Evolutionary conservation across 805 yeast genomes (phyloP).

Genomic region (Priceomyces melissophilus): DNA sequence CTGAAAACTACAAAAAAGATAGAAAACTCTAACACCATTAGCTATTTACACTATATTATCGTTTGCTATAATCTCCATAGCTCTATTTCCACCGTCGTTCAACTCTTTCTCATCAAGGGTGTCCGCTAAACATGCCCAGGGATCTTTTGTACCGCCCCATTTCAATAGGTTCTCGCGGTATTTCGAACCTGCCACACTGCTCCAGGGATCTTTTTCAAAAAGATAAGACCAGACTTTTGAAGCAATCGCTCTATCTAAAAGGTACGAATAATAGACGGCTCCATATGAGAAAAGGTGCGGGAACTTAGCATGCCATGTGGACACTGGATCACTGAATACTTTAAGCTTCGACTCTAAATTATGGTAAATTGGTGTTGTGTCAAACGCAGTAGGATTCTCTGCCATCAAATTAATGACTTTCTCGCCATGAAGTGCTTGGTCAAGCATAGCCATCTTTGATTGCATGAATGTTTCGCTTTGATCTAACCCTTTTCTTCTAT

Average conservation of each 20-base stretch:
- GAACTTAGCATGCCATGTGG: constrained; percentile 92
- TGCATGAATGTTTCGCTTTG: constrained; percentile 81
- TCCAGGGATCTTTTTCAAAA: constrained; percentile 68
- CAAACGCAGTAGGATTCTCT: constrained; percentile 30
- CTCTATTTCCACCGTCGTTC: constrained; percentile 61
- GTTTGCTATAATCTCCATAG: constrained; percentile 50
- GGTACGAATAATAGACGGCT: constrained; percentile 86
- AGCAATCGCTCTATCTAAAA: constrained; percentile 91
- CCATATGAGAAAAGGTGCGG: constrained; percentile 94
- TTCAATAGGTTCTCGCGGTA: constrained; percentile 66
- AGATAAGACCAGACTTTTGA: constrained; percentile 75
- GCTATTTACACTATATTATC: background rate
- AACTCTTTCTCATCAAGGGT: constrained; percentile 65
- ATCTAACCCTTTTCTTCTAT: constrained; percentile 50
- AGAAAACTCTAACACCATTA: too few relatives aligned
- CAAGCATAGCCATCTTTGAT: constrained; percentile 84
- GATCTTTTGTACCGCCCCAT: constrained; percentile 94
- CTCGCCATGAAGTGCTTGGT: constrained; percentile 67
- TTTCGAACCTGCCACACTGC: constrained; percentile 68
- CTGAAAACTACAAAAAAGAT: too few relatives aligned
- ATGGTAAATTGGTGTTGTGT: constrained; percentile 64
- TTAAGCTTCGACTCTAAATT: constrained; percentile 54
- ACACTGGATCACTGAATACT: constrained; percentile 63
- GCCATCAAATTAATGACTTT: constrained; percentile 20
- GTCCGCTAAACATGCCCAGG: constrained; percentile 82